phyloP scores from a whole-genome alignment of 1,139 yeast genomes.

The Pichia sp. region DNA sequence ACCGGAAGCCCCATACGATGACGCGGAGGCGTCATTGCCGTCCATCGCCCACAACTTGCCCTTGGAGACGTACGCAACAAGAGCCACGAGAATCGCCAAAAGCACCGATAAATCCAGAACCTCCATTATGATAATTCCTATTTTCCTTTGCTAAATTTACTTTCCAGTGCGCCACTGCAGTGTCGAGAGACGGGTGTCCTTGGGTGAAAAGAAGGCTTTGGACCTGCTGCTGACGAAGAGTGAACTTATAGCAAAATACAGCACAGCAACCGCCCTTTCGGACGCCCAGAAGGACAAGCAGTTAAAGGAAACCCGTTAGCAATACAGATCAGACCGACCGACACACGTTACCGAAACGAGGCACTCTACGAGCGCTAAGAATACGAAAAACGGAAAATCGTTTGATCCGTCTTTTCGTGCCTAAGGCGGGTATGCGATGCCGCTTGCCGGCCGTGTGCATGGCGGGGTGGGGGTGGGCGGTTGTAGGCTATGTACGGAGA shows the following conservation, averaged over 20 bases:
- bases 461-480: no score
- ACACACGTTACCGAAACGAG: background rate
- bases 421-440: no score
- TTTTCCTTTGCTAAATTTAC: background rate
- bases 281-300: background rate
- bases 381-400: background rate
- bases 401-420: background rate
- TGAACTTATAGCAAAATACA: no score
- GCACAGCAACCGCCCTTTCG: no score
- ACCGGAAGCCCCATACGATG: slow-evolving; percentile 17
- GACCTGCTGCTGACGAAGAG: background rate
- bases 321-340: background rate
- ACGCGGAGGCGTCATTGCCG: slow-evolving; percentile 36
- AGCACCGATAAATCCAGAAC: slow-evolving; percentile 68
- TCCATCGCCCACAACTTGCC: slow-evolving; percentile 49
- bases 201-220: no score
- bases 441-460: no score
- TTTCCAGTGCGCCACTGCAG: background rate
- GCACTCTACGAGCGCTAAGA: background rate
- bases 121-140: slow-evolving; percentile 35
- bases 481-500: background rate
- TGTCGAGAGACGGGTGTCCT: background rate
- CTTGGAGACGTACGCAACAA: slow-evolving; percentile 62
- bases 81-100: slow-evolving; percentile 58
- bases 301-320: background rate